Base-by-base conservation (phyloP, 2,329 filamentous ascomycete genomes). In the Neophaeococcomyces mojaviensis region DNA sequence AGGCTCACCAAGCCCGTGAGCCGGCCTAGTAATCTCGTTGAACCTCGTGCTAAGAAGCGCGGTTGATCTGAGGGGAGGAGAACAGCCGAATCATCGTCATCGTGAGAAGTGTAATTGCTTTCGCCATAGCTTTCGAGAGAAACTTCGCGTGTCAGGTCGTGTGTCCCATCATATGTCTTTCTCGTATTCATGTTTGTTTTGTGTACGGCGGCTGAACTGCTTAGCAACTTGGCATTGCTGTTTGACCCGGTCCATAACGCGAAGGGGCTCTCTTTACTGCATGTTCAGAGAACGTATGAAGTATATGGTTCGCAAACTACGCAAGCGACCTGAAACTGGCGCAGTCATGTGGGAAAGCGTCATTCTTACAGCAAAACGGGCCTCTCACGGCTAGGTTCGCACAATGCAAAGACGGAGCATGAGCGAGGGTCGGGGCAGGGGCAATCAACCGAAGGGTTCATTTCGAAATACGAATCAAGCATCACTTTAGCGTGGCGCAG, bases 51-150 rank as follows among this genome's bases (percentile, higher is more conserved):
- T 15, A 7, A 12, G 12, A 30, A 19, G 26, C 15, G 24, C n/a
- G n/a, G 10, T 13, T 42, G 24, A 18, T 20, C 9, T 13, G 10
- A 16, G 18, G 33, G 39, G 15, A 42, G 28, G 22, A 3, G 18
- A 12, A 33, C 39, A 8, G 39, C 39, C 7, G 39, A 8, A 32
- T 42, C 39, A 20, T 42, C 26, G 15, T 42, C 39, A 20, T 42
- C 39, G 28, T 31, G 16, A 4, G 15, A 42, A 8, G 39, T 32
- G 19, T 42, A 30, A 19, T 19, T 33, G 39, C 39, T 42, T 4
- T 42, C 39, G 15, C 15, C 28, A 30, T 20, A 42, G 28, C 19
- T 42, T 16, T 42, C 39, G 24, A 33, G 24, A 3, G 28, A 32
- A n/a, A 42, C 12, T 7, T 18, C 24, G 10, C 28, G 13, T 3